Base-by-base conservation (phyloP, 1,139 yeast genomes). In the Hyphopichia wangnamkhiaoensis region DNA sequence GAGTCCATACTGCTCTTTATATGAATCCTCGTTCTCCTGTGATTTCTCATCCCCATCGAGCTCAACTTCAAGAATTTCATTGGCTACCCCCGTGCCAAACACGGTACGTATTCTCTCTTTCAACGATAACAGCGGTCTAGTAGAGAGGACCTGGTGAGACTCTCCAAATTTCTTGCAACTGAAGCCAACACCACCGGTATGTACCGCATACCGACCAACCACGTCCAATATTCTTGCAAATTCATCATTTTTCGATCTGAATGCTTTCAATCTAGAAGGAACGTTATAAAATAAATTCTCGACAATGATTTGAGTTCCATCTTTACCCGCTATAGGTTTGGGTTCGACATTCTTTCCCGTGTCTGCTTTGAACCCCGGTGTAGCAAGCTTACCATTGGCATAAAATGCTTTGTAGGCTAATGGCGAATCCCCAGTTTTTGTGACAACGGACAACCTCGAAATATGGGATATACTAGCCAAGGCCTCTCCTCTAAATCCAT, bases 221-320 rank as follows among this genome's bases (percentile, higher is more conserved):
- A 93, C 89, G 48, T 93, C 98, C 33, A 93, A 60, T 5, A 93
- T 84, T 50, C 78, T 80, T 12, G 80, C 61, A 53, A 81, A 85
- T 55, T 93, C 98, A 16, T 89, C 97, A 45, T 73, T 73, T 19
- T 84, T 73, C 0, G 87, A 75, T 44, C 74, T 72, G 39, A 91
- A 63, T 0, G 95, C 77, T 37, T 84, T 70, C 29, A 84, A 61
- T 39, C 98, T 73, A 0, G 95, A 79, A 0, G 96, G 95, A 20
- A 85, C 79, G 54, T 93, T 94, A 63, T 84, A 94, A 55, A 94
- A 94, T 43, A 94, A 67, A 56, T 93, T 96, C 56, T 90, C 97
- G 5, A 90, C 95, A 0, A 76, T 63, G 30, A 94, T 77, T 45
- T 84, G 90, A 0, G 98, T 93, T 0, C 99, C 99, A 34, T 74